Evolutionary conservation across 805 yeast genomes (phyloP).

Genomic region (Soucietia sequanensis): DNA sequence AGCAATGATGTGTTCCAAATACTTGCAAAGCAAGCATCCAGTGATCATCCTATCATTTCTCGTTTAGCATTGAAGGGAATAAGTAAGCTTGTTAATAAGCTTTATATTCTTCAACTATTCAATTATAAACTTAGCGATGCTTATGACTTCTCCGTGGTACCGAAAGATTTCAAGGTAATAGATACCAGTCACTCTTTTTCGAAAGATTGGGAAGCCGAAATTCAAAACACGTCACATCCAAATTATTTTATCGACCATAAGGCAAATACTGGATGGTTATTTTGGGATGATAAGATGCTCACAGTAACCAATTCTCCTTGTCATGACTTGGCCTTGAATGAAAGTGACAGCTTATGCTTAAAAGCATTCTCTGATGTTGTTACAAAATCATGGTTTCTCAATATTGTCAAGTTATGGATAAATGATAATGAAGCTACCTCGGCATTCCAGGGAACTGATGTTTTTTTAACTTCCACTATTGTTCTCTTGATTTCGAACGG

Average conservation of each 20-base stretch:
- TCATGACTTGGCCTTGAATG: slow-evolving; percentile 29
- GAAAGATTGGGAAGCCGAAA: slow-evolving; percentile 48
- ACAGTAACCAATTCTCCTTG: slow-evolving; percentile 41
- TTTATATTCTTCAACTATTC: slow-evolving; percentile 43
- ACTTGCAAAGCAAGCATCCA: slow-evolving; percentile 47
- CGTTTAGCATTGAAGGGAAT: slow-evolving; percentile 60
- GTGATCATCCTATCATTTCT: slow-evolving; percentile 69
- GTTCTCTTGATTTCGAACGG: slow-evolving; percentile 49
- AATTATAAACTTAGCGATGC: slow-evolving; percentile 48
- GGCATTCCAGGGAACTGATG: slow-evolving; percentile 64
- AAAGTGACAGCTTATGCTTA: slow-evolving; percentile 44
- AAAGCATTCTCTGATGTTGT: slow-evolving; percentile 43
- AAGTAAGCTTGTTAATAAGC: slow-evolving; percentile 48
- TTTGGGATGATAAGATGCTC: slow-evolving; percentile 62
- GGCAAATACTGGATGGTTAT: slow-evolving; percentile 63
- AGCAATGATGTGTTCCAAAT: slow-evolving; percentile 39
- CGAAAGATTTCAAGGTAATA: slow-evolving; percentile 38
- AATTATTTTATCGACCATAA: slow-evolving; percentile 57
- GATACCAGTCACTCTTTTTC: slow-evolving; percentile 45
- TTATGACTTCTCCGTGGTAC: slow-evolving; percentile 33
- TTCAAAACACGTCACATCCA: slow-evolving; percentile 47
- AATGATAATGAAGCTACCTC: slow-evolving; percentile 70
- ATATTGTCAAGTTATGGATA: slow-evolving; percentile 49
- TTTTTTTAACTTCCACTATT: slow-evolving; percentile 52
- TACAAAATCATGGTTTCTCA: slow-evolving; percentile 57